Evolutionary conservation across 768 basidiomycete genomes (phyloP), one percentile per base, ranked within the genome.

Genomic region (Neoboletus magnificus): DNA sequence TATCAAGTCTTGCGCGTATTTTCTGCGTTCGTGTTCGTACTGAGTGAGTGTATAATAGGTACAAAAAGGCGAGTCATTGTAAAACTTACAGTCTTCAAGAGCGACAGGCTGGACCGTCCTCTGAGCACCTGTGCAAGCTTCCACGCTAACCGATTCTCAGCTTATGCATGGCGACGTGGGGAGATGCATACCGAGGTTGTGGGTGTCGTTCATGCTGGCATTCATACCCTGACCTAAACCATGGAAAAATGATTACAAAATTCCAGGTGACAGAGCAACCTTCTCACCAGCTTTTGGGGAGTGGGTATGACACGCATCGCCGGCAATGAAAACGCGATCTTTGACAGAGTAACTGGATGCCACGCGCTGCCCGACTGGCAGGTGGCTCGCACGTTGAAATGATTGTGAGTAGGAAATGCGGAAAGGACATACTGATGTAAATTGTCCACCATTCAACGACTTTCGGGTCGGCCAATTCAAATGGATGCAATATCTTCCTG

Each of bases 291-390:
- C 83, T 72, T 86, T 86, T 0, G 84, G 83, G 0, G 81, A 85
- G 68, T 84, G 84, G 1, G 83, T 85, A 64, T 85, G 85, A 55
- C 85, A 88, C 0, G 87, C 88, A 66, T 89, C 89, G 0, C 89
- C 89, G 1, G 82, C 84, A 52, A 91, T 89, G 67, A 91, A 90
- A 2, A 89, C 78, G 1, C 89, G 79, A 3, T 86, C 77, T n/a
- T 80, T 66, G 3, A 79, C 70, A 23, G 82, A 82, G 67, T 79
- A 91, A 12, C 72, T 74, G 6, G 85, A 79, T 7, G 88, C 87
- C 1, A 91, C 83, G 13, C 88, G 82, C 63, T 91, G 89, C 2
- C 87, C 87, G 54, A 90, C 88, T 87, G 43, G 7, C 18, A 29
- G 12, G 4, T 16, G 37, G 16, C 18, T 33, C 46, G 44, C 16